Percentiles rank a stretch among this genome's conserved stretches.
phyloP scores from a whole-genome alignment of 495 filamentous ascomycete species.

The Aspergillus saccharolyticus region DNA sequence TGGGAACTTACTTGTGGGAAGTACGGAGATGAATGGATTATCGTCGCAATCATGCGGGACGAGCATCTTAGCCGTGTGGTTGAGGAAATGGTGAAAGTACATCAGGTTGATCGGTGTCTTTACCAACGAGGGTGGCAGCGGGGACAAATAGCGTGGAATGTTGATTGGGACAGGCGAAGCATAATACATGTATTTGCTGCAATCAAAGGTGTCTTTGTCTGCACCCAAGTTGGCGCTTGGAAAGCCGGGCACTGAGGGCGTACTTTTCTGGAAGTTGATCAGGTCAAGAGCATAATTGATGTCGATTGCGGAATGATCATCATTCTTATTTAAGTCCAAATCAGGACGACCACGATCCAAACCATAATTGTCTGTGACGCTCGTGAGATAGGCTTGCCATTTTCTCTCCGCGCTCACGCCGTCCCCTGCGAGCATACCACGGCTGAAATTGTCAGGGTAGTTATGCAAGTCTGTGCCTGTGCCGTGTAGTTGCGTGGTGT shows the following conservation, averaged over 20 bases:
- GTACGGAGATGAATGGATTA: conserved; percentile 68
- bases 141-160: conserved; percentile 60
- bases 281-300: conserved; percentile 36
- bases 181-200: conserved; percentile 50
- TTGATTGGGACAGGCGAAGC: conserved; percentile 60
- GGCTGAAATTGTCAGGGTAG: background rate
- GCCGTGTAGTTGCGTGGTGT: background rate
- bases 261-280: conserved; percentile 16
- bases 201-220: background rate
- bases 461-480: background rate
- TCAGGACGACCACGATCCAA: conserved; percentile 66
- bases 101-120: conserved; percentile 77
- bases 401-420: conserved; percentile 27
- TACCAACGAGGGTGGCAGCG: conserved; percentile 60
- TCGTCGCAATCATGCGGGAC: conserved; percentile 70
- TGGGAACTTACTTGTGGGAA: conserved; percentile 58
- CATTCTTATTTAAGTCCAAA: conserved; percentile 61
- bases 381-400: conserved; percentile 40
- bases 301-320: conserved; percentile 56
- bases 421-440: conserved; percentile 2
- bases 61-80: conserved; percentile 70
- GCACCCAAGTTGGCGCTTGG: conserved; percentile 12
- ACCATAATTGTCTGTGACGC: conserved; percentile 52
- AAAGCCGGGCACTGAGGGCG: conserved; percentile 14
- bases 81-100: conserved; percentile 73